phyloP scores from a whole-genome alignment of 805 yeast species.

The Candida hungchunana region DNA sequence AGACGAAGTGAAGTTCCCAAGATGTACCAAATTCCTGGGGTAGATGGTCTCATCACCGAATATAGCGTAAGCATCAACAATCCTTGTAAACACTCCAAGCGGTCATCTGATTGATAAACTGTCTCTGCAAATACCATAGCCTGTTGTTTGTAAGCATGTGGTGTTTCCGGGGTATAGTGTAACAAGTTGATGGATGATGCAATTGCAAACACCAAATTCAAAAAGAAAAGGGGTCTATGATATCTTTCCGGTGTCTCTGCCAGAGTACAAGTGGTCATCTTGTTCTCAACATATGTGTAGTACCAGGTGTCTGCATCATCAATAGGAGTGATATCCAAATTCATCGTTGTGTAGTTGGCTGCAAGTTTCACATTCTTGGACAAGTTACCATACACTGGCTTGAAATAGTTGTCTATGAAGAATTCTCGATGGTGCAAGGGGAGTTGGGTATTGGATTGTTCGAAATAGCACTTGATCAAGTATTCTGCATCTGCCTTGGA shows the following conservation, averaged over 20 bases:
- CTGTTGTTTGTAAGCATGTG: conserved; percentile 66
- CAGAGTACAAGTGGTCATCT: conserved; percentile 7
- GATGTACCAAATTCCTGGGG: conserved; percentile 91
- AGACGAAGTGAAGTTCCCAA: conserved; percentile 75
- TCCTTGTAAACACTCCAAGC: conserved; percentile 71
- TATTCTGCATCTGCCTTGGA: conserved; percentile 72
- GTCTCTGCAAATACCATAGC: conserved; percentile 57
- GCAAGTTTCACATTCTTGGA: conserved; percentile 53
- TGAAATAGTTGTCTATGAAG: conserved; percentile 60
- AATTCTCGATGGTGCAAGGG: conserved; percentile 82
- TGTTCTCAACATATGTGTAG: conserved; percentile 32
- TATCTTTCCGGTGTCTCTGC: conserved; percentile 41
- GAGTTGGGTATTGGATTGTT: conserved; percentile 76
- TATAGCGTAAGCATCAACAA: conserved; percentile 63
- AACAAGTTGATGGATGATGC: conserved; percentile 72
- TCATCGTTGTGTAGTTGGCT: conserved; percentile 47
- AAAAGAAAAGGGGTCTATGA: conserved; percentile 58
- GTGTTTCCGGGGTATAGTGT: conserved; percentile 57
- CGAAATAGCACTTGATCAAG: conserved; percentile 61
- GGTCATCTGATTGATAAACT: conserved; percentile 52
- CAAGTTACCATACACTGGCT: conserved; percentile 75
- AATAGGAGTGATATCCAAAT: conserved; percentile 29
- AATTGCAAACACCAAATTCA: conserved; percentile 76
- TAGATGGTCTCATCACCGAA: conserved; percentile 82
- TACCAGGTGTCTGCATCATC: conserved; percentile 42